Base-by-base conservation (phyloP, 225 moss, liverwort and hornwort species). In the Neckera pumila region DNA sequence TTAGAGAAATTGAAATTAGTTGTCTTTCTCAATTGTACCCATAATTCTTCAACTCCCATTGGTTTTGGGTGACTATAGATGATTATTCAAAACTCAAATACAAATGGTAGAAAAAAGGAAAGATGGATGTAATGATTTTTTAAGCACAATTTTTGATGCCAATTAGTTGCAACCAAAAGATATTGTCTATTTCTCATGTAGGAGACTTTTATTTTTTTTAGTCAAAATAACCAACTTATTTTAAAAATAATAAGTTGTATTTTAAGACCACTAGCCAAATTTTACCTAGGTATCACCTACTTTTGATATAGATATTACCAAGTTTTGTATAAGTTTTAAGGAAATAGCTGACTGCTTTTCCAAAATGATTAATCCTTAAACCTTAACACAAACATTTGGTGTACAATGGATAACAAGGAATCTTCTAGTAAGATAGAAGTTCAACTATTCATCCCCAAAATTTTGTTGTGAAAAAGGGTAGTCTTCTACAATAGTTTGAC, bases 201-300 rank as follows among this genome's bases (percentile, higher is more conserved):
- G 6, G 2, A 30, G 6, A 11, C 2, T 47, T 74, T 47, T 3
- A 10, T 30, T 31, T 33, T 49, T 7, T 6, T 7, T 0, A 0
- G 0, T 19, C 13, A 76, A 33, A 33, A 49, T 7, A 49, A 1
- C 31, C 18, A 45, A 7, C 47, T 18, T 4, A 6, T 1, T 74
- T n/a, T n/a, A n/a, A n/a, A n/a, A n/a, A n/a, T n/a, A n/a, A n/a
- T n/a, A n/a, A n/a, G 1, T 47, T 47, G 47, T 30, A 47, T 11
- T 47, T 6, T 7, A 31, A 18, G 6, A 45, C 6, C 0, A 3
- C 6, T 18, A 30, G 4, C 2, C 18, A 74, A 74, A 12, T 18
- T 19, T 19, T 4, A 19, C 7, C 12, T 4, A 31, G 0, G 20
- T 74, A 2, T 47, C 19, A 31, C 12, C 10, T 47, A 18, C 0